A percentile compares a stretch with the other conserved stretches of the same genome.
phyloP scores from a whole-genome alignment of 2,329 filamentous ascomycete species.

The Epichloe hybrida region DNA sequence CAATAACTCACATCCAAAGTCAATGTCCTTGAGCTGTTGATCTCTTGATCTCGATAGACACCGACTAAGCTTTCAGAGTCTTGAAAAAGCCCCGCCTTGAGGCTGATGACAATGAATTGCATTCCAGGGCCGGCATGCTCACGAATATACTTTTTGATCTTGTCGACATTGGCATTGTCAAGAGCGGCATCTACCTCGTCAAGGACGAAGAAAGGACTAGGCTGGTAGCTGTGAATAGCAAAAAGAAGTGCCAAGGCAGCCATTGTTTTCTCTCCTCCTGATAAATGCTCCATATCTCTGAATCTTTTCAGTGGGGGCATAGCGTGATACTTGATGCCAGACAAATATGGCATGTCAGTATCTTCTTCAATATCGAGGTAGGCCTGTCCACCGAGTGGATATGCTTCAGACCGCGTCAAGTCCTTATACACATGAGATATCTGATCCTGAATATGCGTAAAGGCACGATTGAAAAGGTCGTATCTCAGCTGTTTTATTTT shows the following conservation, averaged over 20 bases:
- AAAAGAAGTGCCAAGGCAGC: conserved; percentile 92
- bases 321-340: conserved; percentile 94
- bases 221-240: conserved; percentile 92
- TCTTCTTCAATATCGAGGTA: conserved; percentile 91
- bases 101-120: conserved; percentile 96
- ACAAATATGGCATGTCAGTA: conserved; percentile 88
- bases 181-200: conserved; percentile 96
- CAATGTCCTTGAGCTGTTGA: conserved; percentile 81
- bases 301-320: conserved; percentile 98
- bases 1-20: conserved; percentile 76
- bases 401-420: conserved; percentile 78
- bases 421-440: conserved; percentile 92
- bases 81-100: conserved; percentile 93
- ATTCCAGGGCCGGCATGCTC: conserved; percentile 92
- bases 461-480: conserved; percentile 90
- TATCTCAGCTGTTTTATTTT: conserved; percentile 69
- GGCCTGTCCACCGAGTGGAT: conserved; percentile 76
- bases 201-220: conserved; percentile 91
- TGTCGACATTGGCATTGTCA: conserved; percentile 94
- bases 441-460: conserved; percentile 86
- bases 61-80: conserved; percentile 92
- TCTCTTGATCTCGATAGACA: conserved; percentile 87
- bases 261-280: conserved; percentile 97
- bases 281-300: conserved; percentile 96
- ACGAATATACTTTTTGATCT: conserved; percentile 91